Evolutionary conservation across 345 rosid species (phyloP).

Genomic region (Eucalyptus sideroxylon): DNA sequence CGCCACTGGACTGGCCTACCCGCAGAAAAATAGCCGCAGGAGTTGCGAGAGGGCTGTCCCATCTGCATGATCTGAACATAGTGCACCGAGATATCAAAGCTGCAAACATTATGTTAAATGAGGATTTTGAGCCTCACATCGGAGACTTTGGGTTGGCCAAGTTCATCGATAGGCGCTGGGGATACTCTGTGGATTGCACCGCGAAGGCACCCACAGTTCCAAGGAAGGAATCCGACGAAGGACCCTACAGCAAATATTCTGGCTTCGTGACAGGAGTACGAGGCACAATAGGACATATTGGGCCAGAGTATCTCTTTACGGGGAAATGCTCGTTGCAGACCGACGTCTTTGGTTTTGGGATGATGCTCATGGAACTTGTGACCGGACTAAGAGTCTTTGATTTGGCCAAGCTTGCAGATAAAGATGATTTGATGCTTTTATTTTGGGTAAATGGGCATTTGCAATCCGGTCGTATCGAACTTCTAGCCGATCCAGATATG

Average conservation of each 20-base stretch:
- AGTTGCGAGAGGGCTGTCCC: not conserved
- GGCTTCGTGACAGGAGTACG: not conserved
- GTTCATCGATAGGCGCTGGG: not conserved
- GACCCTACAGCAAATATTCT: too few species aligned
- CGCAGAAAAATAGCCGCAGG: not conserved
- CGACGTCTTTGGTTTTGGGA: not conserved
- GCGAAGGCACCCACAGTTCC: too few species aligned
- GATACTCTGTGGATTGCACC: accelerated
- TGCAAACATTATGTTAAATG: not conserved
- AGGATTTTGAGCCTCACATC: not conserved
- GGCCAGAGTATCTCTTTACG: not conserved
- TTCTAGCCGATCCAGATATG: not conserved
- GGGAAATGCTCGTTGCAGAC: not conserved
- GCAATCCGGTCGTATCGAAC: not conserved
- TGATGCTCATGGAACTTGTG: not conserved
- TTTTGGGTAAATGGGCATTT: not conserved
- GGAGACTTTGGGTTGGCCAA: not conserved
- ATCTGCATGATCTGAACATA: not conserved
- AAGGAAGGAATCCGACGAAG: not conserved
- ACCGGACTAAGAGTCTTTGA: not conserved
- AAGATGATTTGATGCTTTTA: accelerated
- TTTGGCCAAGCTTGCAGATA: not conserved
- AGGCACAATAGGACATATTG: not conserved
- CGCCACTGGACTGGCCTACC: not conserved
- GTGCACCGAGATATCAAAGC: not conserved